A percentile compares a stretch with the other conserved stretches of the same genome.
phyloP scores from a whole-genome alignment of 345 rosid species.

The Rhodomyrtus tomentosa region DNA sequence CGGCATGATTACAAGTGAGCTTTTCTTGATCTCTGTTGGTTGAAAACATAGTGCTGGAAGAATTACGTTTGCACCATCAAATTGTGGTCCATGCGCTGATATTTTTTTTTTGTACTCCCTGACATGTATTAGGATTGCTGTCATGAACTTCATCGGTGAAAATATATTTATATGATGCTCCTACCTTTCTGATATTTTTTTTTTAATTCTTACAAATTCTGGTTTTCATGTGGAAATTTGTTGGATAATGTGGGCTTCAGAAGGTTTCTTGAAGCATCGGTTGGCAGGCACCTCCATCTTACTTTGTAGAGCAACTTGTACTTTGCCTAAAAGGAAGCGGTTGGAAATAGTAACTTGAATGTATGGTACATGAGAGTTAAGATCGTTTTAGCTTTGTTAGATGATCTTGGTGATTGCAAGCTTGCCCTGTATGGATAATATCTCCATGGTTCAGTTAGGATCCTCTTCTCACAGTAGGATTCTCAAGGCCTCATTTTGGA shows the following conservation, averaged over 20 bases:
- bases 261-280: background rate
- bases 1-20: conserved; percentile 97
- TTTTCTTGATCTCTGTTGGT: background rate
- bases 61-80: background rate
- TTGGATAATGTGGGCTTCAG: background rate
- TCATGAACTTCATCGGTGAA: background rate
- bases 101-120: background rate
- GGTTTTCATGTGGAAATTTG: background rate
- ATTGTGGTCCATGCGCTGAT: background rate
- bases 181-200: background rate
- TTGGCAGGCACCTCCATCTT: background rate
- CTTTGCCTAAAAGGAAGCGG: background rate
- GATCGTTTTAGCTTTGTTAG: background rate
- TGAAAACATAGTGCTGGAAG: background rate
- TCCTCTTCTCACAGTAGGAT: background rate
- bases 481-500: background rate
- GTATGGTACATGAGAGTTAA: background rate
- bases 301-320: background rate
- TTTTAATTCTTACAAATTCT: background rate
- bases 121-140: background rate
- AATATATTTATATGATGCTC: background rate
- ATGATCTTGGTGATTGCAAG: background rate
- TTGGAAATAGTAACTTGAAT: background rate
- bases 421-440: background rate
- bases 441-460: background rate